phyloP scores from a whole-genome alignment of 179 eudicot species.

The Silene coronaria region DNA sequence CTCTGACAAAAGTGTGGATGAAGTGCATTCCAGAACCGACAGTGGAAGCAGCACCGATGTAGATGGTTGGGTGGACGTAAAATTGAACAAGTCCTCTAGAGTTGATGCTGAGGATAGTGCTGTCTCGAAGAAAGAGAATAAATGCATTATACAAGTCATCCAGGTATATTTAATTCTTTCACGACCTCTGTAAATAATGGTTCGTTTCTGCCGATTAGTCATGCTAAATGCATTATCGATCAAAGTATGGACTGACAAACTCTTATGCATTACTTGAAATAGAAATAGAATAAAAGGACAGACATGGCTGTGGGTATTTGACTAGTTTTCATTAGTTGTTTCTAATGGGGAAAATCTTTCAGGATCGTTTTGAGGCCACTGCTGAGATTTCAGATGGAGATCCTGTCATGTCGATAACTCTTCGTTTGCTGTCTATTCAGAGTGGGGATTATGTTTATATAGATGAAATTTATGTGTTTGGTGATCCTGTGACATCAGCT shows the following conservation, averaged over 20 bases:
- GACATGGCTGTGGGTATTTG: background rate
- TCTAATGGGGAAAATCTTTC: constrained; percentile 18
- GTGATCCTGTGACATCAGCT: constrained; percentile 48
- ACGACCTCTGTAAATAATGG: background rate
- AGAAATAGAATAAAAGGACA: background rate
- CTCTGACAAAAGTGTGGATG: constrained; percentile 25
- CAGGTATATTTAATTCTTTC: constrained; percentile 34
- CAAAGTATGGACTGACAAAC: background rate
- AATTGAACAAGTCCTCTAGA: constrained; percentile 35
- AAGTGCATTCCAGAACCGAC: constrained; percentile 30
- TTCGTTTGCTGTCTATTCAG: constrained; percentile 77
- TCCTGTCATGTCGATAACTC: constrained; percentile 57
- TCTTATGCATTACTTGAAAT: background rate
- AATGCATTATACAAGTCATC: constrained; percentile 21
- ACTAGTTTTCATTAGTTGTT: constrained; percentile 1
- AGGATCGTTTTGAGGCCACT: constrained; percentile 88
- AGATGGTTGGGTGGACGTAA: constrained; percentile 89
- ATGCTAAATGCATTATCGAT: background rate
- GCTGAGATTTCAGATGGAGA: constrained; percentile 89
- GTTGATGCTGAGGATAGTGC: constrained; percentile 23
- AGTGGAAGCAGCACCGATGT: constrained; percentile 37
- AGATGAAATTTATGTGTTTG: constrained; percentile 81
- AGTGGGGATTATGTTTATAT: constrained; percentile 48
- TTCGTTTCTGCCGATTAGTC: background rate
- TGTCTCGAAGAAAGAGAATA: constrained; percentile 22